These are phyloP conservation scores for Harrya chromipes DNA, from an alignment of 768 basidiomycete genomes.

Conservation along the genomic window DNA sequence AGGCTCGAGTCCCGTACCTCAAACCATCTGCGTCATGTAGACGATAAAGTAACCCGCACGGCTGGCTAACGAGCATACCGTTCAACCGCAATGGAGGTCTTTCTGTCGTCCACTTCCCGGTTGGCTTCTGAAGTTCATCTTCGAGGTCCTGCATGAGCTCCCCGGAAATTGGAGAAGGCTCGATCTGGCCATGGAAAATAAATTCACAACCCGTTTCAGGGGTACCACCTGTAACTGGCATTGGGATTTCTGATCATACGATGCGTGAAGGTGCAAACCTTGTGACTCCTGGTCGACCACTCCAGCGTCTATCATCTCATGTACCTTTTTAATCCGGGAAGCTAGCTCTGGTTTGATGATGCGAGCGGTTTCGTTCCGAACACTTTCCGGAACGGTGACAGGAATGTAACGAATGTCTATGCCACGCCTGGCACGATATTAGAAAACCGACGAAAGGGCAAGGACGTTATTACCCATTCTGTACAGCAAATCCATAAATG, in stretches of 20 bases:
- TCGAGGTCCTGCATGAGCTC: conserved; percentile 66
- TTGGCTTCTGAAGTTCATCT: conserved; percentile 69
- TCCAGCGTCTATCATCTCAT: conserved; percentile 63
- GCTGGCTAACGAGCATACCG: conserved; percentile 70
- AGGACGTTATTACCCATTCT: conserved; percentile 45
- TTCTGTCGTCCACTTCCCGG: conserved; percentile 59
- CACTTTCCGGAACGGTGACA: conserved; percentile 54
- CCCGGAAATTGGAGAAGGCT: conserved; percentile 50
- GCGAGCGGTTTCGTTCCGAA: conserved; percentile 55
- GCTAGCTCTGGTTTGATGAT: conserved; percentile 59
- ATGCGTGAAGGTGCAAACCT: conserved; percentile 21
- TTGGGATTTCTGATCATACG: neutral
- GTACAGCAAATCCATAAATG: conserved; percentile 71
- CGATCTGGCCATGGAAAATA: conserved; percentile 60
- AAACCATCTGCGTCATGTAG: conserved; percentile 65
- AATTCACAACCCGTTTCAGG: conserved; percentile 59
- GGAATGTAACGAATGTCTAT: conserved; percentile 69
- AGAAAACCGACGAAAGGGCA: neutral
- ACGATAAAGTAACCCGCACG: conserved; percentile 76
- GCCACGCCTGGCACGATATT: conserved; percentile 37
- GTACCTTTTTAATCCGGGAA: conserved; percentile 55
- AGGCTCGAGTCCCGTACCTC: conserved; percentile 42
- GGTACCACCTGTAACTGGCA: conserved; percentile 38
- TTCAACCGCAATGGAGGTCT: conserved; percentile 57
- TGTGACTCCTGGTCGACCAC: conserved; percentile 52